Base-by-base conservation (phyloP, 495 filamentous ascomycete genomes). In the Opeltia flavorubescens region DNA sequence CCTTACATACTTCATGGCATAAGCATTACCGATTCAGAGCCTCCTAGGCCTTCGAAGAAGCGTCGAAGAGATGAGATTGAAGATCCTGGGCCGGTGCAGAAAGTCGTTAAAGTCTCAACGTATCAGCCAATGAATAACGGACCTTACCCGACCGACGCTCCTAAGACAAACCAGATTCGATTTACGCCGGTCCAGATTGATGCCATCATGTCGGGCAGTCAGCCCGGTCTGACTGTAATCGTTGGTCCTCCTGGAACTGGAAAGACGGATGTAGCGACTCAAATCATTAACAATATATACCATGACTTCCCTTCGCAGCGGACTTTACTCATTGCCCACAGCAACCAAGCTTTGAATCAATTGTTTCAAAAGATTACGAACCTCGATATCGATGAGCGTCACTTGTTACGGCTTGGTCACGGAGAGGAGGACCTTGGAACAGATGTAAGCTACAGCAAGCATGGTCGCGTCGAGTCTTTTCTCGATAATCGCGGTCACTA, bases 211-310 rank as follows among this genome's bases (percentile, higher is more conserved):
- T 95, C 91, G 28, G 91, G 91, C 17, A 91, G 82, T 21, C 94
- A 99, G 54, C 93, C 91, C 13, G 91, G 91, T 11, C 73, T 99
- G 38, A 95, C 89, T 9, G 76, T 99, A 51, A 84, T 99, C 49
- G 87, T 96, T 47, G 91, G 91, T 0, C 91, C 91, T 33, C 91
- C 91, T 7, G 91, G 91, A 12, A 99, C 91, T 2, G 91, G 91
- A 48, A 99, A 99, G 67, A 99, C 91, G 24, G 91, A 99, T 63
- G 93, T 99, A 46, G 87, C 86, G 23, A 95, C 89, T 3, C 91
- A 99, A 61, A 93, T 96, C 52, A 96, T 99, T 65, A 94, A 86
- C 71, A 95, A 95, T 59, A 83, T 99, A 44, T 99, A 96, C 61
- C 93, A 95, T 67, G 91, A 95, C 65, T 96, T 94, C 59, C 91